Base-by-base conservation (phyloP, 441 rosid species). In the Brassica hybrid region DNA sequence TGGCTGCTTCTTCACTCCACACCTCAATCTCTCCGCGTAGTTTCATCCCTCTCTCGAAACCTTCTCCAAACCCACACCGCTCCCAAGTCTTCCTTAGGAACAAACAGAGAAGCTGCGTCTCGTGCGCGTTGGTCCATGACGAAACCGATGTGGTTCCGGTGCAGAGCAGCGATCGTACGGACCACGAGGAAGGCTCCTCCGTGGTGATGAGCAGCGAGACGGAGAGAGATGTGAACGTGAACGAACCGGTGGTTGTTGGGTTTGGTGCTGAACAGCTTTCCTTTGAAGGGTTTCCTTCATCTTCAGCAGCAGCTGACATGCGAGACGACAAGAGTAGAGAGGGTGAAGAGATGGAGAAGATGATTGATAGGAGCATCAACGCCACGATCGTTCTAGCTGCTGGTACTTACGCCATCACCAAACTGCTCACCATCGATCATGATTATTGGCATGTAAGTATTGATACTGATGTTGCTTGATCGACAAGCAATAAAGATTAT, bases 361-460 rank as follows among this genome's bases (percentile, higher is more conserved):
- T 85, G 73, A 79, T 88, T 10, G 91, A 86, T 84, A 83, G 90
- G 82, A 82, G 79, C 34, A 88, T 91, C 17, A 95, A 95, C 72
- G 98, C 95, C 6, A 69, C 85, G 23, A 83, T 95, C 61, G 98
- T 88, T 74, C 81, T 95, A 60, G 96, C 90, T 45, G 89, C 88
- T 65, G 94, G 99, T 80, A 78, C 93, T 83, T 89, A 72, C 79
- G 98, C 92, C 63, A 80, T 95, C 38, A 83, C 97, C 83, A 95
- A 86, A 86, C 81, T 95, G 87, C 94, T 95, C 52, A 95, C 97
- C 25, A 90, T 95, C 59, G 95, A 95, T 83, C 91, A 83, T 67
- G 91, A 95, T 84, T 93, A 87, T 70, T 95, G 99, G 99, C 99
- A 93, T 7, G 99, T 88, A 82, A 88, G 94, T 75, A 6, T 13